These are phyloP conservation scores for Filobasidium floriforme DNA, from an alignment of 768 basidiomycete genomes.

Conservation along the genomic window DNA sequence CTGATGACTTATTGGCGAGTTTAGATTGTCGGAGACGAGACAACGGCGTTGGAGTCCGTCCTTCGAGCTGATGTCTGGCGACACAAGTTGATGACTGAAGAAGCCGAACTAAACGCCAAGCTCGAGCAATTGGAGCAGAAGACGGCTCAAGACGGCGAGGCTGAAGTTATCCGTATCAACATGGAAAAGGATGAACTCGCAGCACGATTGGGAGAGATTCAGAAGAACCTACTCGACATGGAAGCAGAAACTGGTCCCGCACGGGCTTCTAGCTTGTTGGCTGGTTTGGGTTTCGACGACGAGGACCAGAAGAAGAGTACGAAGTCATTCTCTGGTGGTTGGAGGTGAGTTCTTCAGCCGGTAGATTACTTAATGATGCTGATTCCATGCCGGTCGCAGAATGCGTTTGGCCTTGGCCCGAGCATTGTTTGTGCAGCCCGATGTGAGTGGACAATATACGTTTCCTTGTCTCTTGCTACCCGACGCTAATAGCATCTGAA, in stretches of 20 bases:
- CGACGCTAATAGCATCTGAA: slow-evolving; percentile 44
- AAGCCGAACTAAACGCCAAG: slow-evolving; percentile 63
- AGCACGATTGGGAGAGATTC: slow-evolving; percentile 75
- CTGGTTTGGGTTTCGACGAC: slow-evolving; percentile 88
- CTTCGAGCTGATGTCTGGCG: slow-evolving; percentile 99
- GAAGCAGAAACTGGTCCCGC: slow-evolving; percentile 97
- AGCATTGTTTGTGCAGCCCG: slow-evolving; percentile 85
- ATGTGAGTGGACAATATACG: slow-evolving; percentile 35
- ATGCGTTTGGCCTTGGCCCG: slow-evolving; percentile 94
- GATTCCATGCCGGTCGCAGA: slow-evolving; percentile 45
- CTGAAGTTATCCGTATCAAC: slow-evolving; percentile 25
- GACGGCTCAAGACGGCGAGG: slow-evolving; percentile 58
- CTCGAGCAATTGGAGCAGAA: slow-evolving; percentile 63
- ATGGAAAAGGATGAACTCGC: slow-evolving; percentile 69
- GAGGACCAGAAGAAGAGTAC: slow-evolving; percentile 75
- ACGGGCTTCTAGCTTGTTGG: slow-evolving; percentile 76
- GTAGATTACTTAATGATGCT: neutral
- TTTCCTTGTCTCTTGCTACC: too few relatives aligned
- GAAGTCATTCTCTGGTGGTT: slow-evolving; percentile 87
- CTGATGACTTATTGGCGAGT: slow-evolving; percentile 3
- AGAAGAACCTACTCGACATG: slow-evolving; percentile 87
- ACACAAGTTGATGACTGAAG: slow-evolving; percentile 81
- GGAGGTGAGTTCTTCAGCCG: slow-evolving; percentile 49
- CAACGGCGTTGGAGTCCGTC: slow-evolving; percentile 82
- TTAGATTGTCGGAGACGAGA: slow-evolving; percentile 88